Conservation (phyloP, 139 green algal species). For the Auxenochlorella pyrenoidosa region DNA sequence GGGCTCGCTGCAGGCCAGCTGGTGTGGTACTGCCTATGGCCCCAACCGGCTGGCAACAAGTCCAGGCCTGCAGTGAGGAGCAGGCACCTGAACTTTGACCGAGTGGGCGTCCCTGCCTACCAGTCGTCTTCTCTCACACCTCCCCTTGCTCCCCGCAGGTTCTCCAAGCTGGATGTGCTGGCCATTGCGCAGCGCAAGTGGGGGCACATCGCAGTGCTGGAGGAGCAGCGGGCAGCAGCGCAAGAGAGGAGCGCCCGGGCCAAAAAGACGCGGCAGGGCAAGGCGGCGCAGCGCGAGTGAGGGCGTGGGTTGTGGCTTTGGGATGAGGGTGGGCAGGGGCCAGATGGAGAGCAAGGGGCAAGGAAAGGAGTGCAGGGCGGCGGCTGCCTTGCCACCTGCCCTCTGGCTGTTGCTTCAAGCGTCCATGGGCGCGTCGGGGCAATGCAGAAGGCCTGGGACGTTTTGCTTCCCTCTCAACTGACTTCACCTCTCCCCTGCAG, state of each 20-base stretch:
- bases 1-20: too few species aligned
- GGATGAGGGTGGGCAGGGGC: too few species aligned
- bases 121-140: too few species aligned
- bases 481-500: not conserved
- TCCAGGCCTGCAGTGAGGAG: too few species aligned
- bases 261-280: not conserved
- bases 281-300: not conserved
- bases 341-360: not conserved
- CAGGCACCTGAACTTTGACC: too few species aligned
- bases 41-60: too few species aligned
- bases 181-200: conserved; percentile 10
- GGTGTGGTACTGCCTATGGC: too few species aligned
- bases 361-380: not conserved
- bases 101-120: too few species aligned
- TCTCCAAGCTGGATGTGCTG: conserved; percentile 10
- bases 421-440: not conserved
- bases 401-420: too few species aligned
- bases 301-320: not conserved
- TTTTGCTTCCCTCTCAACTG: too few species aligned
- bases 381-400: not conserved
- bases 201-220: not conserved
- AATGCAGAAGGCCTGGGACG: not conserved
- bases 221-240: not conserved
- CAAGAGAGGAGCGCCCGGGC: not conserved
- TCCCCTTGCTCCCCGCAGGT: not conserved